Percentiles rank a stretch among this genome's conserved stretches.
Conservation (phyloP, 805 yeast species). For the Torulaspora maleeae region DNA sequence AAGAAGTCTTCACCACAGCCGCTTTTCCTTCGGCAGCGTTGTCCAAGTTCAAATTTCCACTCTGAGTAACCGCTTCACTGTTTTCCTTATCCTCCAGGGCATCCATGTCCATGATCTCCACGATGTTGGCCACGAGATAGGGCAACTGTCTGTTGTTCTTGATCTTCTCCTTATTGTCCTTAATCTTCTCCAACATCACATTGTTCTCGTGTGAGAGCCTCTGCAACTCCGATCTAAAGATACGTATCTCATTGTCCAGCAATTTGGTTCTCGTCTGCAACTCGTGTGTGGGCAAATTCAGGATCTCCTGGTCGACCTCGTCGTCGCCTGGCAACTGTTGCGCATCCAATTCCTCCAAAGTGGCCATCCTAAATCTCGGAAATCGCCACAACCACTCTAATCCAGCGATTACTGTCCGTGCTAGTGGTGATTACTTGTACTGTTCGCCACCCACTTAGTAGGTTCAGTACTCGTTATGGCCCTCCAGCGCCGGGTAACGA, state of each 20-base stretch:
- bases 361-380: slow-evolving; percentile 50
- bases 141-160: slow-evolving; percentile 94
- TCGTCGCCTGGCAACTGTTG: slow-evolving; percentile 43
- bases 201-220: slow-evolving; percentile 88
- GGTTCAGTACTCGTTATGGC: background rate
- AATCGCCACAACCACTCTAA: background rate
- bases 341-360: slow-evolving; percentile 74
- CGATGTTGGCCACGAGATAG: slow-evolving; percentile 92
- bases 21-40: slow-evolving; percentile 89
- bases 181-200: slow-evolving; percentile 87
- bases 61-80: slow-evolving; percentile 57
- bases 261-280: slow-evolving; percentile 79
- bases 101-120: slow-evolving; percentile 83
- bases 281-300: slow-evolving; percentile 72
- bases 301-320: slow-evolving; percentile 77
- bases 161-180: slow-evolving; percentile 93
- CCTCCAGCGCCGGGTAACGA: slow-evolving; percentile 2
- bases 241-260: slow-evolving; percentile 90
- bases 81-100: slow-evolving; percentile 74
- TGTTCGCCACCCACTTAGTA: slow-evolving; percentile 2
- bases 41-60: slow-evolving; percentile 91
- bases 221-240: slow-evolving; percentile 87
- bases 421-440: background rate
- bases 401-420: background rate
- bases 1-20: slow-evolving; percentile 97